phyloP scores from a whole-genome alignment of 768 basidiomycete species.

The Collybia nuda region DNA sequence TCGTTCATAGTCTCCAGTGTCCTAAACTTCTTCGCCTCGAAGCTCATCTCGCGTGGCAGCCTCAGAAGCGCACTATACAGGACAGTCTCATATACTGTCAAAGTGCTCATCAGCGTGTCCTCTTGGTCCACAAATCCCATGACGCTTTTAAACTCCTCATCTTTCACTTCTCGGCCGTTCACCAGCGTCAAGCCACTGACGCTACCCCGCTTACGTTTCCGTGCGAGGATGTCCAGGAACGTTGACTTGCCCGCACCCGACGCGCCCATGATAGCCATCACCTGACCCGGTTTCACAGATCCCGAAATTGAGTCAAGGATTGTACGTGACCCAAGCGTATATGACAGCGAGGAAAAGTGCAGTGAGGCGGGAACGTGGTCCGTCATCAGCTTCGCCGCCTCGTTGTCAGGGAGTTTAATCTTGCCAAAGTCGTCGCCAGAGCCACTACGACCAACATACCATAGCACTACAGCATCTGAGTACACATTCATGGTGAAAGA shows the following conservation, averaged over 20 bases:
- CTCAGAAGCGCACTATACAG: conserved; percentile 89
- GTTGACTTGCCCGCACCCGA: conserved; percentile 97
- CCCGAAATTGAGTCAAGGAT: conserved; percentile 86
- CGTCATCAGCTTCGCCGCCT: conserved; percentile 83
- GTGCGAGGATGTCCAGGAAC: conserved; percentile 92
- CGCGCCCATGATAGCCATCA: conserved; percentile 96
- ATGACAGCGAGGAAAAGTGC: conserved; percentile 86
- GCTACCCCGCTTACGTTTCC: conserved; percentile 80
- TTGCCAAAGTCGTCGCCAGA: conserved; percentile 61
- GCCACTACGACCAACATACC: conserved; percentile 85
- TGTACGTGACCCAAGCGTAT: conserved; percentile 62
- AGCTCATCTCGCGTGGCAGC: conserved; percentile 92
- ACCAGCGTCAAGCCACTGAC: conserved; percentile 78
- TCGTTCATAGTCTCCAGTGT: conserved; percentile 97
- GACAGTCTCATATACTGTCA: conserved; percentile 98
- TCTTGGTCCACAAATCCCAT: conserved; percentile 98
- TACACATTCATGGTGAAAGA: background rate
- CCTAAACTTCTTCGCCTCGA: conserved; percentile 91
- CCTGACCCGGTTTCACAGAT: conserved; percentile 81
- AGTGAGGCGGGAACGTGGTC: conserved; percentile 94
- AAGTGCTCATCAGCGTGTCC: conserved; percentile 93
- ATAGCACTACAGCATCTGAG: conserved; percentile 52
- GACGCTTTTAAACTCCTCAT: conserved; percentile 79
- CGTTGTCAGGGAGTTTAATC: conserved; percentile 79
- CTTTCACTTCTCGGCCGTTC: conserved; percentile 78